Percentiles rank a stretch among this genome's conserved stretches.
Conservation (phyloP, 176 grass and related monocot genomes). For the Bolboschoenus planiculmis region DNA sequence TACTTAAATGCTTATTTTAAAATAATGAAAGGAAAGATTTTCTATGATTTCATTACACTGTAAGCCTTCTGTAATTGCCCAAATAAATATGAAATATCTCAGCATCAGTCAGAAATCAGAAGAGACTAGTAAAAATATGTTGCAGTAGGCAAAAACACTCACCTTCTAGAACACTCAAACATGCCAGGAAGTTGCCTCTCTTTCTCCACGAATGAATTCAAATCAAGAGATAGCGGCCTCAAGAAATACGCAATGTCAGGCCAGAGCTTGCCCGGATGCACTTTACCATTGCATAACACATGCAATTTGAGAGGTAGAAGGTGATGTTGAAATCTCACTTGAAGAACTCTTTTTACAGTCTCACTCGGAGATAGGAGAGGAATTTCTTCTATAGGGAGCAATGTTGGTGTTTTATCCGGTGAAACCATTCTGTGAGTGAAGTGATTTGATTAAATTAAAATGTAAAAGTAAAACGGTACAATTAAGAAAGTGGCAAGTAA, state of each 20-base stretch:
- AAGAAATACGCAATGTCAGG: conserved; percentile 89
- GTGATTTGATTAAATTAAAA: not conserved
- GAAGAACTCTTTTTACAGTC: conserved; percentile 52
- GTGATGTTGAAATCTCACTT: conserved; percentile 79
- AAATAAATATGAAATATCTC: not conserved
- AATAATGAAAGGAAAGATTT: not conserved
- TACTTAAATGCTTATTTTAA: not conserved
- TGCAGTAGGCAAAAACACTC: not conserved
- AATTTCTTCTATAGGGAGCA: conserved; percentile 57
- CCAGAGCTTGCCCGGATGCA: conserved; percentile 50
- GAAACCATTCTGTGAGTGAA: conserved; percentile 4
- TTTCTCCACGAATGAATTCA: conserved; percentile 58
- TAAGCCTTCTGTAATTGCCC: conserved; percentile 1
- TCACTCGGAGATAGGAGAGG: conserved; percentile 56
- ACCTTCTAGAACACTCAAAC: conserved; percentile 93
- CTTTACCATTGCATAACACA: conserved; percentile 79
- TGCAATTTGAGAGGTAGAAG: conserved; percentile 75
- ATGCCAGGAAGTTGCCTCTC: conserved; percentile 71
- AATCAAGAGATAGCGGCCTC: conserved; percentile 52
- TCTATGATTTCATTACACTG: not conserved
- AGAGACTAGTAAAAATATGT: not conserved
- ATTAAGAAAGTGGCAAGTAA: not conserved
- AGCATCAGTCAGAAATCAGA: conserved; percentile 9
- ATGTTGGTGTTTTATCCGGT: conserved; percentile 31
- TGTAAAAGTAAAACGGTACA: not conserved